These are phyloP conservation scores for Piper longum DNA, from an alignment of 164 flowering plant genomes.

Conservation along the genomic window DNA sequence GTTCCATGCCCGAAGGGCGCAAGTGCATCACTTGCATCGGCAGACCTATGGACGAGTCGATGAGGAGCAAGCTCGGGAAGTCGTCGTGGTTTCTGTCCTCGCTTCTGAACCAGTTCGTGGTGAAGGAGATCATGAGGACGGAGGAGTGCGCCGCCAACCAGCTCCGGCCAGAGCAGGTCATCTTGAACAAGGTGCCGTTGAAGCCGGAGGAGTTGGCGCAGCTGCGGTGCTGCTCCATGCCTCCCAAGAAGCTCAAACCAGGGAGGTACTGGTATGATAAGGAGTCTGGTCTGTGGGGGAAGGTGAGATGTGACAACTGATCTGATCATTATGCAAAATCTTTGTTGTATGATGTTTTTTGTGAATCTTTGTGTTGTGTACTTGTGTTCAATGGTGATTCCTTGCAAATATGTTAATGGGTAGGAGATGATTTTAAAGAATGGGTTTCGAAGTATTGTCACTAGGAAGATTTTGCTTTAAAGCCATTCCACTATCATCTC, in stretches of 20 bases:
- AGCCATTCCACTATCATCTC: no score
- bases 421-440: no score
- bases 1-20: constrained; percentile 99
- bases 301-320: constrained; percentile 26
- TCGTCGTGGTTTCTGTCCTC: constrained; percentile 61
- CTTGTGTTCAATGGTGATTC: no score
- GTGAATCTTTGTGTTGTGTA: no score
- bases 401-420: no score
- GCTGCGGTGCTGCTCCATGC: constrained; percentile 62
- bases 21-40: constrained; percentile 94
- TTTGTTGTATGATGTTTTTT: no score
- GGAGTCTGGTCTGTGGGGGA: constrained; percentile 96
- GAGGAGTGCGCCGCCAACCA: constrained; percentile 97
- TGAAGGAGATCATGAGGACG: constrained; percentile 88
- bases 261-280: constrained; percentile 98
- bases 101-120: constrained; percentile 76
- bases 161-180: constrained; percentile 89
- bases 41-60: constrained; percentile 69
- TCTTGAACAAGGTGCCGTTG: constrained; percentile 62
- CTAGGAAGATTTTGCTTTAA: no score
- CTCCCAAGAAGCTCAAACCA: constrained; percentile 80
- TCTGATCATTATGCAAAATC: no score
- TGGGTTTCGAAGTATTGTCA: no score
- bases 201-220: constrained; percentile 87
- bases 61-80: constrained; percentile 57